These are phyloP conservation scores for Cytospora piceicola DNA, from an alignment of 2,329 filamentous ascomycete genomes.

Conservation along the genomic window DNA sequence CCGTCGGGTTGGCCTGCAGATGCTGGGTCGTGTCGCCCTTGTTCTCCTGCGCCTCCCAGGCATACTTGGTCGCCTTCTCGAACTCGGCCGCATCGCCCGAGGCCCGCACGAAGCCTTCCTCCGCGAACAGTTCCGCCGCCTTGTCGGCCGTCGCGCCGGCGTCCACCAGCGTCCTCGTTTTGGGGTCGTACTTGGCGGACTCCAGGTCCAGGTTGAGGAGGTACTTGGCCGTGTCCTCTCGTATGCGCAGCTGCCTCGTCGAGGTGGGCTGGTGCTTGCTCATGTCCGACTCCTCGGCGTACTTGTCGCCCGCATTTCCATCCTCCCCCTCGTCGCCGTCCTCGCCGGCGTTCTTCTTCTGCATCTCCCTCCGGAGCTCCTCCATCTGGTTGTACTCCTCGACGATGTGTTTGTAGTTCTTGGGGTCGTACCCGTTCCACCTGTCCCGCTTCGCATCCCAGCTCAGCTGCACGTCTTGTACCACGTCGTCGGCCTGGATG, in stretches of 20 bases:
- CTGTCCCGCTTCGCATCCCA: slow-evolving; percentile 98
- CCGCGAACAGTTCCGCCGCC: slow-evolving; percentile 81
- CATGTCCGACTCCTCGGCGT: slow-evolving; percentile 97
- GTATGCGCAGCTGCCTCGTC: slow-evolving; percentile 85
- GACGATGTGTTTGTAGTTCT: slow-evolving; percentile 84
- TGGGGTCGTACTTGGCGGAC: slow-evolving; percentile 96
- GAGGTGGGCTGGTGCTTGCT: slow-evolving; percentile 89
- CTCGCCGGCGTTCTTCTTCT: slow-evolving; percentile 53
- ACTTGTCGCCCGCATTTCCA: slow-evolving; percentile 68
- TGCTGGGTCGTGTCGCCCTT: slow-evolving; percentile 80
- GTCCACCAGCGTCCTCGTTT: slow-evolving; percentile 89
- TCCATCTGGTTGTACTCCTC: slow-evolving; percentile 89
- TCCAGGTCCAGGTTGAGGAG: slow-evolving; percentile 92
- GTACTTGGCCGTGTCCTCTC: slow-evolving; percentile 98
- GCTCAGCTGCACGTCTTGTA: slow-evolving; percentile 83
- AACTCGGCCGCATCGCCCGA: slow-evolving; percentile 94
- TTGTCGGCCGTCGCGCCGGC: slow-evolving; percentile 79
- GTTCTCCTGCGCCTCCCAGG: slow-evolving; percentile 92
- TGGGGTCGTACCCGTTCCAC: slow-evolving; percentile 96
- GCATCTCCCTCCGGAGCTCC: slow-evolving; percentile 63
- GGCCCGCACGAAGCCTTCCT: slow-evolving; percentile 87
- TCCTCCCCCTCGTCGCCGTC: slow-evolving; percentile 59
- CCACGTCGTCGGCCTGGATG: slow-evolving; percentile 87
- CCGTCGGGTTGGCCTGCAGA: slow-evolving; percentile 94
- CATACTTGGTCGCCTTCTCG: slow-evolving; percentile 84